phyloP scores from a whole-genome alignment of 2,329 filamentous ascomycete species.

The Chaetomium sp. region DNA sequence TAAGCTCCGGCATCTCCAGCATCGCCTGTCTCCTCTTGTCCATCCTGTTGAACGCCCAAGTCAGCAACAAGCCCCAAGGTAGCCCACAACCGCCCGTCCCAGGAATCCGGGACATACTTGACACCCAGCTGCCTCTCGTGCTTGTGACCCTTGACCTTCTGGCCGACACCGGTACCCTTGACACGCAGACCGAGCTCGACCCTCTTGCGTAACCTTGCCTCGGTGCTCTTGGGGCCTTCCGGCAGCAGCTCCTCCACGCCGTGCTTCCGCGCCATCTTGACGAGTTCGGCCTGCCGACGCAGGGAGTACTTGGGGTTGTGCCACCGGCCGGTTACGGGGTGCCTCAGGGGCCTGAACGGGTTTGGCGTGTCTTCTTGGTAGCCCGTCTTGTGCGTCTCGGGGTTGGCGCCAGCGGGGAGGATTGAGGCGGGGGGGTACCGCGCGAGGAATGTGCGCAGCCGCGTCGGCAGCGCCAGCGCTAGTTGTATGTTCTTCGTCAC shows the following conservation, averaged over 20 bases:
- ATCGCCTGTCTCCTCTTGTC: constrained; percentile 89
- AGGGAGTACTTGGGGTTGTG: constrained; percentile 81
- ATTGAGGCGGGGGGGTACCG: constrained; percentile 77
- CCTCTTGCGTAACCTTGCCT: constrained; percentile 67
- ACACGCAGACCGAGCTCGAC: constrained; percentile 80
- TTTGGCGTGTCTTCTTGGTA: constrained; percentile 66
- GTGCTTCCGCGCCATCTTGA: constrained; percentile 78
- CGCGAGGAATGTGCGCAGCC: constrained; percentile 83
- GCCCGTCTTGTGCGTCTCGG: constrained; percentile 46
- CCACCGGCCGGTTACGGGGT: constrained; percentile 79
- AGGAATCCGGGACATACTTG: constrained; percentile 54
- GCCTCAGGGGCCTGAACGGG: constrained; percentile 79
- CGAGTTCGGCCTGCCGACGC: constrained; percentile 84
- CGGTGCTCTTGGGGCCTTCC: constrained; percentile 73
- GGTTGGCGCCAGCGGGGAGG: constrained; percentile 49
- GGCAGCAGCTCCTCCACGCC: constrained; percentile 82
- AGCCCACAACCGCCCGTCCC: not conserved
- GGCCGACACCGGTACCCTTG: constrained; percentile 89
- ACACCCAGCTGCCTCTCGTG: constrained; percentile 85
- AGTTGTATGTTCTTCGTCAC: constrained; percentile 54
- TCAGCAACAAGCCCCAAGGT: constrained; percentile 38
- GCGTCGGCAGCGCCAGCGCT: constrained; percentile 72
- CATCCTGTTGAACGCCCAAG: constrained; percentile 56
- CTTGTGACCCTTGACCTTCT: constrained; percentile 92
- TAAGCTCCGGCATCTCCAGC: constrained; percentile 90